Conservation (phyloP, 139 green algal species). For the Micractinium sp. region DNA sequence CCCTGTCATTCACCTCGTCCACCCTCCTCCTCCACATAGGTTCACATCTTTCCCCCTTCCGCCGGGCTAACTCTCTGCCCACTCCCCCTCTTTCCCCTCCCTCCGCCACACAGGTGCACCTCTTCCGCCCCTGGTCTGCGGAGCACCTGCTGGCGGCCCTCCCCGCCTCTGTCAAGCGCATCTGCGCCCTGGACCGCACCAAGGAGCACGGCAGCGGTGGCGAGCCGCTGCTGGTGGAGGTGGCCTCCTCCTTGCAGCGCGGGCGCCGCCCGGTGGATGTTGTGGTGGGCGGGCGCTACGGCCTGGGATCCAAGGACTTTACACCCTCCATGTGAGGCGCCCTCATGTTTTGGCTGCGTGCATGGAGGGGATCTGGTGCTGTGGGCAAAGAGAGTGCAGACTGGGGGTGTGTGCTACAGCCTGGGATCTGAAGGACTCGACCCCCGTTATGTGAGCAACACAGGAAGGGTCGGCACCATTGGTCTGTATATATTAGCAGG, state of each 20-base stretch:
- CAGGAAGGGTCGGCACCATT: too few relatives aligned
- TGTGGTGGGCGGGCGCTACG: constrained; percentile 63
- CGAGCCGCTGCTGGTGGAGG: constrained; percentile 54
- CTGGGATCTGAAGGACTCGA: constrained; percentile 69
- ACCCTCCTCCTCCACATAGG: background rate
- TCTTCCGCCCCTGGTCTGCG: constrained; percentile 61
- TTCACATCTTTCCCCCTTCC: too few relatives aligned
- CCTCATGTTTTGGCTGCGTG: too few relatives aligned
- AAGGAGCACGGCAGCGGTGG: constrained; percentile 58
- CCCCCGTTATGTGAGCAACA: constrained; percentile 38
- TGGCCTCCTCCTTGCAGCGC: constrained; percentile 33
- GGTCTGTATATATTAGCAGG: too few relatives aligned
- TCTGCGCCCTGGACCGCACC: constrained; percentile 63
- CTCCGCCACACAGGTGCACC: constrained; percentile 41
- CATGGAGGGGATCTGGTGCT: too few relatives aligned
- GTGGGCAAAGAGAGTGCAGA: too few relatives aligned
- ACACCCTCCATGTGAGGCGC: constrained; percentile 40
- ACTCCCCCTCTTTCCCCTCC: too few relatives aligned
- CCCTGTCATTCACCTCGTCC: background rate
- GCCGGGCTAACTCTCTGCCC: background rate
- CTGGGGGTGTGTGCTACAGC: constrained; percentile 50
- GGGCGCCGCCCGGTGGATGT: constrained; percentile 1
- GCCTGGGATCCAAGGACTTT: constrained; percentile 72
- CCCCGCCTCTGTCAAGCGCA: constrained; percentile 42
- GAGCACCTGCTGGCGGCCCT: constrained; percentile 54